phyloP scores from a whole-genome alignment of 148 eudicot genomes.

The Polygonum maritimum region DNA sequence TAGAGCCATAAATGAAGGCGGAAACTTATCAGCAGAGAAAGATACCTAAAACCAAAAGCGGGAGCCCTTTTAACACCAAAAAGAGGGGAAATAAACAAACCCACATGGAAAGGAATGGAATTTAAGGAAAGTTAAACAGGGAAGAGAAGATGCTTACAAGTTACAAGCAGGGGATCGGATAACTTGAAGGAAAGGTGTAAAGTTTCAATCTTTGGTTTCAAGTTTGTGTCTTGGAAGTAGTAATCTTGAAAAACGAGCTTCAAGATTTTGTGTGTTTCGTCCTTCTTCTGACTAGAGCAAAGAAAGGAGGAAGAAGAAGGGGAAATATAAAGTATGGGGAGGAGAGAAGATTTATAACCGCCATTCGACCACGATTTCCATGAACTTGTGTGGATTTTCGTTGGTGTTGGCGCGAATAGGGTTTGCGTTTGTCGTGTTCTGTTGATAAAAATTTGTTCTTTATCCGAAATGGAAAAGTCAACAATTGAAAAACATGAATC shows the following conservation, averaged over 20 bases:
- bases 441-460: background rate
- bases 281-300: background rate
- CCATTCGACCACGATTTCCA: background rate
- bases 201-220: background rate
- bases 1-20: background rate
- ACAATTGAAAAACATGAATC: background rate
- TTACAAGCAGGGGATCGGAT: conserved; percentile 7
- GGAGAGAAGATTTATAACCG: conserved; percentile 1
- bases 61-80: background rate
- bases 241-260: background rate
- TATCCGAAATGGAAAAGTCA: background rate
- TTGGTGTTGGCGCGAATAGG: conserved; percentile 8
- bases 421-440: background rate
- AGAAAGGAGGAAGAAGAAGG: background rate
- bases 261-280: background rate
- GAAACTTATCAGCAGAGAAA: background rate
- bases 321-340: background rate
- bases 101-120: background rate
- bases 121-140: background rate
- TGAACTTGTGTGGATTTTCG: background rate
- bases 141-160: conserved; percentile 9
- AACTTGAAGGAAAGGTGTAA: conserved; percentile 7
- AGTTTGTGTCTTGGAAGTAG: background rate
- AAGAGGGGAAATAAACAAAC: background rate
- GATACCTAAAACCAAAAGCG: background rate